Base-by-base conservation (phyloP, 2,329 filamentous ascomycete species). In the Fusarium aywerte region DNA sequence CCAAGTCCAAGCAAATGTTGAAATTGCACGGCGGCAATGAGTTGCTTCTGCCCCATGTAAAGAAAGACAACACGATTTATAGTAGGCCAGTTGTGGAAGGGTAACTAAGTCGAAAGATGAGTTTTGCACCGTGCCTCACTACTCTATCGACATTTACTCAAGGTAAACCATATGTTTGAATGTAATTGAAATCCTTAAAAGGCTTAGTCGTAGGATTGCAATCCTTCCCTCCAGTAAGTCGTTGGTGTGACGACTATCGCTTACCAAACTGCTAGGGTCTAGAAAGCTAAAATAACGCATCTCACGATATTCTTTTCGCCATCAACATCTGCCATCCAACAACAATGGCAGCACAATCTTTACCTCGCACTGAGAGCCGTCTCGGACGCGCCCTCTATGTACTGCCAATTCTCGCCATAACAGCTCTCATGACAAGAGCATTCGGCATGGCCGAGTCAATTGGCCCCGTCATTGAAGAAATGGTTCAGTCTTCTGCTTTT, bases 371-470 rank as follows among this genome's bases (percentile, higher is more conserved):
- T 4, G 38, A 66, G 16, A 63, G 55, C 33, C 40, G 60, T 5
- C 45, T 65, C 4, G 11, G 38, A 21, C 70, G 70, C 3, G 71
- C 70, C 7, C 23, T 74, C 2, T 21, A 61, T 21, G 71, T 63
- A 5, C 32, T 70, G 0, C 72, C 73, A 2, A 65, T 75, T 13
- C 54, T 75, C 11, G 48, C 44, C 9, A 18, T 73, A 3, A 25
- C 68, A 2, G 51, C 51, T 4, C 12, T 75, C 3, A 75, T 73
- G 72, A 27, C 45, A 8, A 52, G 58, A 27, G 68, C 62, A 7
- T 66, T 73, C n/a, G 25, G 39, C 7, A 68, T 75, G 60, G 65
- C 47, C 13, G 44, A 62, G n/a, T 64, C 71, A 2, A 60, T 74
- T 23, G 65, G 42, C 1, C 61, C 58, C 2, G 4, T 54, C 1